A percentile compares a stretch with the other conserved stretches of the same genome.
Conservation (phyloP, 805 yeast species). For the Wickerhamiella alocasiicola region DNA sequence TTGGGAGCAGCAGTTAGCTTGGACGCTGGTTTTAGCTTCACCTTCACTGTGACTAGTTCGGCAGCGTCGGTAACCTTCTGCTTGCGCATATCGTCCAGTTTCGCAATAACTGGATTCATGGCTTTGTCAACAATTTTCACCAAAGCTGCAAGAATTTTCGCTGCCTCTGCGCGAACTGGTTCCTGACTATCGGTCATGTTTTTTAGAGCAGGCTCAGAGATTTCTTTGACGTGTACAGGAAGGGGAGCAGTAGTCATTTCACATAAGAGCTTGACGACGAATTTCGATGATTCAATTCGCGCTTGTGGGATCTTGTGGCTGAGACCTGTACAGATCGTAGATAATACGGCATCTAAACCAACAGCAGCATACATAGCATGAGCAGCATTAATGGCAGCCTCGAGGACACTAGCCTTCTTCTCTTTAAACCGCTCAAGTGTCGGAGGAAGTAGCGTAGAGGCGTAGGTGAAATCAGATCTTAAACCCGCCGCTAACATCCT, state of each 20-base stretch:
- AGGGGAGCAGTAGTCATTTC: constrained; percentile 39
- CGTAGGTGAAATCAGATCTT: constrained; percentile 39
- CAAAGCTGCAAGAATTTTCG: constrained; percentile 65
- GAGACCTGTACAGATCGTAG: constrained; percentile 47
- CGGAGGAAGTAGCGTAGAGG: constrained; percentile 41
- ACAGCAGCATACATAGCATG: constrained; percentile 47
- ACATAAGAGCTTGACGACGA: constrained; percentile 49
- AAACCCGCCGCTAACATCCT: constrained; percentile 55
- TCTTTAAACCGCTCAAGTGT: constrained; percentile 77
- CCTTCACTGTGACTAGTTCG: constrained; percentile 42
- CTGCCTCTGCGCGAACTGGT: constrained; percentile 65
- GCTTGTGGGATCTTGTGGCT: constrained; percentile 75
- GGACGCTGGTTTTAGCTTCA: constrained; percentile 24
- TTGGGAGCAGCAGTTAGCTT: constrained; percentile 6
- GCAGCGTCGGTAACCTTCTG: constrained; percentile 51
- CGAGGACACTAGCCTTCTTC: constrained; percentile 66
- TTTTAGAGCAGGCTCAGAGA: constrained; percentile 45
- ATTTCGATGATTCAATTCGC: constrained; percentile 56
- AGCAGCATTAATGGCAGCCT: constrained; percentile 53
- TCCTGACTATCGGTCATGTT: constrained; percentile 75
- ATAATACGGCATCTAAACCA: constrained; percentile 43
- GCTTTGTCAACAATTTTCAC: constrained; percentile 75
- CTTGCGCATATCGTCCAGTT: constrained; percentile 65
- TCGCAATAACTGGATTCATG: constrained; percentile 45
- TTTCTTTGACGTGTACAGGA: constrained; percentile 40